phyloP scores from a whole-genome alignment of 257 asterid species.

The Paraleonurus japonicus region DNA sequence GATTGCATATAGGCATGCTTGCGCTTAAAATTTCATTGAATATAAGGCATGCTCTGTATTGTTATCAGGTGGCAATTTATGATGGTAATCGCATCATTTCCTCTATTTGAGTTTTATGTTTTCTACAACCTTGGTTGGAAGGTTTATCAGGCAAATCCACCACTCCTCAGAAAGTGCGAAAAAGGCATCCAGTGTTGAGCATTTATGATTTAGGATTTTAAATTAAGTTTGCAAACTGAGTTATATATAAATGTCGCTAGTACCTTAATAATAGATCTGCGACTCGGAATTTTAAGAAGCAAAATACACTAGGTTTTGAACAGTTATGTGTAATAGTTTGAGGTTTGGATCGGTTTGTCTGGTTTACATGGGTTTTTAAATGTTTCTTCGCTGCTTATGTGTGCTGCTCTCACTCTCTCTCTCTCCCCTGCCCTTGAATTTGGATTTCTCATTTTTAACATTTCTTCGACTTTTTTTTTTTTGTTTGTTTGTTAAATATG shows the following conservation, averaged over 20 bases:
- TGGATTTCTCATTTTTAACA: background rate
- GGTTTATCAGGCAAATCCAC: background rate
- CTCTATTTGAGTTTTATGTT: background rate
- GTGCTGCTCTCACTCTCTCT: background rate
- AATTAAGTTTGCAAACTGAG: background rate
- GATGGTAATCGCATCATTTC: background rate
- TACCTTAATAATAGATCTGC: background rate
- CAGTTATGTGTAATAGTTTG: background rate
- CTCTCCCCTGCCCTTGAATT: background rate
- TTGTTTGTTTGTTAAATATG: background rate
- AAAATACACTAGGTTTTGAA: background rate
- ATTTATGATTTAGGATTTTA: conserved; percentile 6
- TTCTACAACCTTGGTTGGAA: background rate
- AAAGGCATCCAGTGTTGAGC: background rate
- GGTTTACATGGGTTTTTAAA: background rate
- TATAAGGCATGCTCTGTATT: background rate
- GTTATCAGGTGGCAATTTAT: background rate
- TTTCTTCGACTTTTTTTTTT: background rate
- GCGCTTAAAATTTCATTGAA: background rate
- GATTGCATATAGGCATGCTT: background rate
- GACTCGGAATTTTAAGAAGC: background rate
- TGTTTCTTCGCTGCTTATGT: conserved; percentile 9
- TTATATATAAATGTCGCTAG: background rate
- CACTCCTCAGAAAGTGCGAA: background rate
- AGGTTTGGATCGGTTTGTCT: background rate